Base-by-base conservation (phyloP, 2,329 filamentous ascomycete genomes). In the Pseudonectria foliicola region DNA sequence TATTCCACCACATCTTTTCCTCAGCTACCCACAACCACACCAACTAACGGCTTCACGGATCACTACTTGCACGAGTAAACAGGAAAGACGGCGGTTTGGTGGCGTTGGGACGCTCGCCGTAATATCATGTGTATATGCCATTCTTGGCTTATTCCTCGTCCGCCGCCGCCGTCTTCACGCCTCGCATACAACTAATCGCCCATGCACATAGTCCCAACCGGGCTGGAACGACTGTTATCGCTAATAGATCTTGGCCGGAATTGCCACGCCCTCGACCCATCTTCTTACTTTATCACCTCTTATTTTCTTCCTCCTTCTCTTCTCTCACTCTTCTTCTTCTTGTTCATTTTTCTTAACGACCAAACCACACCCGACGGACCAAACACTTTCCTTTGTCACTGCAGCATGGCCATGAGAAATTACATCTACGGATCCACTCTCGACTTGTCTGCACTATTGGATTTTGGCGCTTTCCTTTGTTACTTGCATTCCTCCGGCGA, bases 171-270 rank as follows among this genome's bases (percentile, higher is more conserved):
- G 18, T 21, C 18, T 21, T 21, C 18, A 21, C 18, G 8, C 18
- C 8, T 21, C n/a, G 30, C 23, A 7, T 25, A 23, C 23, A 4
- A 32, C 25, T 32, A 25, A 32, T 31, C 25, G 30, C 31, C 40
- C 31, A 46, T 53, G 46, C 41, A 52, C 50, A 49, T 43, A 50
- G 39, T 40, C 42, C 43, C 39, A 45, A 48, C 42, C 48, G 46
- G 50, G 52, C 50, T 41, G 50, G 40, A 48, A 53, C 45, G 50
- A 53, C 43, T 38, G 34, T 38, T 49, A 21, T 45, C 45, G 45
- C 46, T 49, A 40, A 48, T 55, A 52, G 47, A 52, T 40, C 42
- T 31, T 40, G 41, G 43, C 46, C 37, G 46, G 46, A 45, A 42
- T 51, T 41, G 35, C 39, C 37, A 40, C 46, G 43, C 27, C 38